A percentile compares a stretch with the other conserved stretches of the same genome.
Conservation (phyloP, 2,329 filamentous ascomycete genomes). For the Geosmithia putterillii region DNA sequence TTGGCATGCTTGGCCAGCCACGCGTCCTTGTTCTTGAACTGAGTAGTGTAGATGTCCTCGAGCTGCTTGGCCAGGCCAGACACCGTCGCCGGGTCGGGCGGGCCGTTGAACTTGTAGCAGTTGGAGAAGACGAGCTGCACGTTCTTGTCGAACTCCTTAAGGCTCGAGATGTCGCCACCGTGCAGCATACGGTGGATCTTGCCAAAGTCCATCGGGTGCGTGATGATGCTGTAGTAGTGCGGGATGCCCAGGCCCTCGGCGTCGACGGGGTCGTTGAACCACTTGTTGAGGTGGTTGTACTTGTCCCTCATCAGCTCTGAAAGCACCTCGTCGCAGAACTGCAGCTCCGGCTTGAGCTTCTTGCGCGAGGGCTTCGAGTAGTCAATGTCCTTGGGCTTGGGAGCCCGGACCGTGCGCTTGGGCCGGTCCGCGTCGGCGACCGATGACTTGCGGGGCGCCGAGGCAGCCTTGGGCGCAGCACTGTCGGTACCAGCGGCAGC, state of each 20-base stretch:
- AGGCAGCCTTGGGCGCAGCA: conserved; percentile 6
- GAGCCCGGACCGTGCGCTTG: conserved; percentile 87
- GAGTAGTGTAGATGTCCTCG: conserved; percentile 60
- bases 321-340: conserved; percentile 76
- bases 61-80: conserved; percentile 59
- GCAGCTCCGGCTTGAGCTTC: conserved; percentile 79
- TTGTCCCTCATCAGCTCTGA: conserved; percentile 66
- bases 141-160: conserved; percentile 79
- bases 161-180: conserved; percentile 63
- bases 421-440: conserved; percentile 67
- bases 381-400: conserved; percentile 81
- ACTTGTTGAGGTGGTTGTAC: conserved; percentile 53
- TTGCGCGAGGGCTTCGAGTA: conserved; percentile 73
- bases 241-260: conserved; percentile 90
- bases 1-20: conserved; percentile 69
- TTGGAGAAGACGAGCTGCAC: conserved; percentile 77
- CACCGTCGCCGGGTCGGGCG: conserved; percentile 49
- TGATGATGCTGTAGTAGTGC: conserved; percentile 85
- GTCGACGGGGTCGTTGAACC: conserved; percentile 79
- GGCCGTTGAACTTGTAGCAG: conserved; percentile 79
- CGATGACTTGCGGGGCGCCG: conserved; percentile 62
- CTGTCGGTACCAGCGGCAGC: conserved; percentile 8
- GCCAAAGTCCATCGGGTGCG: conserved; percentile 88
- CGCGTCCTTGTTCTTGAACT: conserved; percentile 67
- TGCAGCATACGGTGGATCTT: conserved; percentile 73